Evolutionary conservation across 352 stramenopile species (phyloP), one percentile per base, ranked within the genome.

Genomic region (Ophiocytium majus): DNA sequence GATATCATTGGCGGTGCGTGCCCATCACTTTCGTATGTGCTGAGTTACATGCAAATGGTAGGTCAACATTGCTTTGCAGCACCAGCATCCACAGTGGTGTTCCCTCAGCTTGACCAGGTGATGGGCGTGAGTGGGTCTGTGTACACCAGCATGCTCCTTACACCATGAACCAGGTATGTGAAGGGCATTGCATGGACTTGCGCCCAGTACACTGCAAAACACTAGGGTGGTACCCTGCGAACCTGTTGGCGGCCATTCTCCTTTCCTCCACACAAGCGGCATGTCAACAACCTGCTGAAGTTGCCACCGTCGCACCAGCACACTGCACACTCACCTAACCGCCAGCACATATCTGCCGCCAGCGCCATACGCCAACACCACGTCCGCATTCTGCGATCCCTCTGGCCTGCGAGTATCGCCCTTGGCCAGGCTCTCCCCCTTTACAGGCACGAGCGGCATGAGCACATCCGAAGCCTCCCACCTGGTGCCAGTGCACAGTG

Each of bases 401-500:
- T 5, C 66, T 31, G 80, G 66, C 35, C 66, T 5, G 32, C 66
- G 32, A 5, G 66, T 5, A 35, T 43, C 35, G 32, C 66, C 66
- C 63, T 66, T 76, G 5, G 5, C 64, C 79, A 66, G 1, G 5
- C 28, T 28, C 23, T 81, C n/a, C 0, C 23, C 78, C 23, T 1
- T 1, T 31, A 82, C 19, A 31, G 31, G n/a, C 17, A 82, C 23
- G 17, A 35, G 37, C n/a, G 37, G 32, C 14, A 43, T 83, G 10
- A 80, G 66, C n/a, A 50, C 23, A 1, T 74, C 37, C 36, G 5
- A 5, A 5, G 37, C 76, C 33, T 74, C 76, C 71, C 71, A 82
- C 14, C 36, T 82, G 66, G 66, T 14, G 14, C 5, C 66, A 35
- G 81, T 37, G 66, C 78, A 86, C 28, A 84, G 50, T 9, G 32